Percentiles rank a stretch among this genome's conserved stretches.
Conservation (phyloP, 106 monocot species). For the Platanthera zijinensis region DNA sequence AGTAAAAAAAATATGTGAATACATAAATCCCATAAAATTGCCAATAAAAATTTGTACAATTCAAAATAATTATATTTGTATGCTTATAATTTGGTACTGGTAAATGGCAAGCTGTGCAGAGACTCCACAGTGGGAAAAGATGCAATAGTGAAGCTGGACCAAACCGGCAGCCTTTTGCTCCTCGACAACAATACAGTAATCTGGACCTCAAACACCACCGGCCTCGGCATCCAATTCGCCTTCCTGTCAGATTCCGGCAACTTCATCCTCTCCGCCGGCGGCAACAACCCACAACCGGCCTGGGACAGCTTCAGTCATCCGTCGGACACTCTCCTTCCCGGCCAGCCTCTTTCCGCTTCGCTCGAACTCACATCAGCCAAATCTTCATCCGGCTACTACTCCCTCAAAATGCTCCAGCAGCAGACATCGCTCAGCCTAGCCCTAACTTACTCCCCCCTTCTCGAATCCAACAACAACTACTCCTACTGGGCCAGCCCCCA, state of each 20-base stretch:
- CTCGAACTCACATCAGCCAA: constrained; percentile 25
- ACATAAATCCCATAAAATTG: too few relatives aligned
- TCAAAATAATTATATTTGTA: background rate
- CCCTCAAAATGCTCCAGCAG: constrained; percentile 50
- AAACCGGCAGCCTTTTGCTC: constrained; percentile 16
- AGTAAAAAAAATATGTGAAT: too few relatives aligned
- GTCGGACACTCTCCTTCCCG: constrained; percentile 34
- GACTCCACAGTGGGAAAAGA: constrained; percentile 21
- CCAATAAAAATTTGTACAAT: background rate
- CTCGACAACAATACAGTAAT: constrained; percentile 10
- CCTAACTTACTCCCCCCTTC: constrained; percentile 11
- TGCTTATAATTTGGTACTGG: background rate
- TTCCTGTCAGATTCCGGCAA: constrained; percentile 30
- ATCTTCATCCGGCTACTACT: constrained; percentile 20
- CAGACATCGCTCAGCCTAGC: constrained; percentile 35
- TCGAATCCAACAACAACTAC: constrained; percentile 17
- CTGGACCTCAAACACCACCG: constrained; percentile 25
- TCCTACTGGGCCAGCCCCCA: constrained; percentile 43
- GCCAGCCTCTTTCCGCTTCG: constrained; percentile 19
- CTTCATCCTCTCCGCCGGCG: constrained; percentile 18
- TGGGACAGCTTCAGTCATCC: constrained; percentile 43
- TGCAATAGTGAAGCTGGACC: constrained; percentile 20
- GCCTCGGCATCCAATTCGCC: constrained; percentile 5
- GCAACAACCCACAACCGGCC: background rate
- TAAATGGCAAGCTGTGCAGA: constrained; percentile 7